A percentile compares a stretch with the other conserved stretches of the same genome.
Evolutionary conservation across 495 filamentous ascomycete genomes (phyloP).

Genomic region (Oidiodendron maius): DNA sequence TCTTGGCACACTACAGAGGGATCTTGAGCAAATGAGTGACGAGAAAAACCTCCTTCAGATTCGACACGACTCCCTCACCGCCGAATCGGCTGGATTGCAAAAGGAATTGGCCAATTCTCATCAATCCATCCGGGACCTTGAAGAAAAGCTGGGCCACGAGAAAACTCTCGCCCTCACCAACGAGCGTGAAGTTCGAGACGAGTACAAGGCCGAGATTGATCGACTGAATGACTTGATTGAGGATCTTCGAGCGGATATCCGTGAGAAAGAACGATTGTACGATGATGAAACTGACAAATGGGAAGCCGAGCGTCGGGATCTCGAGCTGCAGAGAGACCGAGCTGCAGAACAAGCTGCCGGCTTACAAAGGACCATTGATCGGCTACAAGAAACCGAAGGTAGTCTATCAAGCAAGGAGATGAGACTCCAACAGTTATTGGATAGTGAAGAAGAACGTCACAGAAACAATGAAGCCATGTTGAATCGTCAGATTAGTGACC

Average conservation of each 20-base stretch:
- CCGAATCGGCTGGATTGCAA: conserved; percentile 62
- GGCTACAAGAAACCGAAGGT: conserved; percentile 63
- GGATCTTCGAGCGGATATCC: conserved; percentile 62
- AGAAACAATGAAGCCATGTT: conserved; percentile 49
- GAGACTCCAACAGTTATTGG: conserved; percentile 56
- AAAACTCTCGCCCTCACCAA: conserved; percentile 51
- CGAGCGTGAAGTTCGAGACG: conserved; percentile 45
- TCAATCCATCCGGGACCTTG: conserved; percentile 49
- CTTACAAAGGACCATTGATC: conserved; percentile 67
- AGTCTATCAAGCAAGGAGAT: conserved; percentile 57
- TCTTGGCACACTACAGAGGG: conserved; percentile 46
- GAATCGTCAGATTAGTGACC: conserved; percentile 49
- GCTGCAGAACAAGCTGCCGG: conserved; percentile 63
- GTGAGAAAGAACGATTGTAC: conserved; percentile 66
- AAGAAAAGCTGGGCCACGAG: conserved; percentile 51
- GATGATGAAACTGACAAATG: conserved; percentile 66
- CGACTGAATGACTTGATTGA: conserved; percentile 62
- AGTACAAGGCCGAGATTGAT: conserved; percentile 60
- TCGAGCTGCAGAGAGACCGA: conserved; percentile 60
- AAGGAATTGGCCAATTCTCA: conserved; percentile 54
- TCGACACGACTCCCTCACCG: conserved; percentile 62
- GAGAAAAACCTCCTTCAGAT: conserved; percentile 67
- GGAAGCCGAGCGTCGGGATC: conserved; percentile 56
- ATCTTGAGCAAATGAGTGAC: conserved; percentile 41
- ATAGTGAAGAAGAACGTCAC: conserved; percentile 53